These are phyloP conservation scores for Lactifluus echinatus DNA, from an alignment of 768 basidiomycete genomes.

Conservation along the genomic window DNA sequence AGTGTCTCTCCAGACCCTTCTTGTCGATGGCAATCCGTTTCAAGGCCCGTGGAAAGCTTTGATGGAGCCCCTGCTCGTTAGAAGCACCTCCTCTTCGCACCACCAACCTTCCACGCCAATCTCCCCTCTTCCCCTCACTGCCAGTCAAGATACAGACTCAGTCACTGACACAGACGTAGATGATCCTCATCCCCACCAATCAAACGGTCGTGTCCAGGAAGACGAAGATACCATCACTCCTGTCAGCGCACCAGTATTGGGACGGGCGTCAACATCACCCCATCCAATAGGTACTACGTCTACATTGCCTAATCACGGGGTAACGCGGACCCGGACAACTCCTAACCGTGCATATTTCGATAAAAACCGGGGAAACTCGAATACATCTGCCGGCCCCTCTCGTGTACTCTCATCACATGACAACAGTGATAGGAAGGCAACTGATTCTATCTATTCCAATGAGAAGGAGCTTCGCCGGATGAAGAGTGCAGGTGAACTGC, in stretches of 20 bases:
- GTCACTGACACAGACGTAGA: slow-evolving; percentile 44
- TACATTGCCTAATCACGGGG: slow-evolving; percentile 23
- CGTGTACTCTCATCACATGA: slow-evolving; percentile 5
- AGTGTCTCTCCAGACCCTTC: slow-evolving; percentile 73
- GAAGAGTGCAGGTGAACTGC: slow-evolving; percentile 82
- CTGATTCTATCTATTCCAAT: slow-evolving; percentile 35
- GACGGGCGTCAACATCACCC: slow-evolving; percentile 45
- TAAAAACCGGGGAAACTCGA: slow-evolving; percentile 21
- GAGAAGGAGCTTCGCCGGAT: slow-evolving; percentile 33
- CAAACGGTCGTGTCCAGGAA: slow-evolving; percentile 37
- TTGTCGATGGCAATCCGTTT: slow-evolving; percentile 95
- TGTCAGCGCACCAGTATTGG: slow-evolving; percentile 47
- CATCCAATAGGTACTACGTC: slow-evolving; percentile 25
- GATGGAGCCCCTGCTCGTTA: slow-evolving; percentile 73
- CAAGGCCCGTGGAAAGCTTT: slow-evolving; percentile 88
- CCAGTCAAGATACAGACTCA: slow-evolving; percentile 38
- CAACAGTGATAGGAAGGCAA: slow-evolving; percentile 19
- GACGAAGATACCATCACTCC: slow-evolving; percentile 73
- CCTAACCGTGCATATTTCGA: slow-evolving; percentile 42
- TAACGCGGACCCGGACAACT: slow-evolving; percentile 62
- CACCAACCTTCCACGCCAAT: slow-evolving; percentile 62
- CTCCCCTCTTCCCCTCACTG: slow-evolving; percentile 43
- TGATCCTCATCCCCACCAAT: slow-evolving; percentile 39
- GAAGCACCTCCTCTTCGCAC: slow-evolving; percentile 47
- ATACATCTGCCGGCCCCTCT: not conserved